Conservation (phyloP, 371 early-diverging fungal genomes). For the Lichtheimia corymbifera region DNA sequence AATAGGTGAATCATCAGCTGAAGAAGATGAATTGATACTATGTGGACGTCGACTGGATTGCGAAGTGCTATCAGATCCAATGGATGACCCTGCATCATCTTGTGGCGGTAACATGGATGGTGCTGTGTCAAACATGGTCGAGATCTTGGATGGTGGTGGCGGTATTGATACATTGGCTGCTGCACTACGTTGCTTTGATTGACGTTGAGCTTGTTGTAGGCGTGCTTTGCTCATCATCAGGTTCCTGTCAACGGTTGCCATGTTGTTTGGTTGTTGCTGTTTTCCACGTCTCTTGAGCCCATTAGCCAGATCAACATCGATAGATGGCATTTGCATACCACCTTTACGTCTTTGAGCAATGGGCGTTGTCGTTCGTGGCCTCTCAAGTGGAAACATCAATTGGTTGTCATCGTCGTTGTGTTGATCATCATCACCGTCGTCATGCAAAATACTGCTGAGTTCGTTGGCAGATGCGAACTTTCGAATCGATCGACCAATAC, state of each 20-base stretch:
- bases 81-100: background rate
- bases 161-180: background rate
- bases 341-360: conserved; percentile 16
- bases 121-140: background rate
- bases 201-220: conserved; percentile 11
- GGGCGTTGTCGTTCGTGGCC: conserved; percentile 22
- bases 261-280: conserved; percentile 1
- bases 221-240: conserved; percentile 16
- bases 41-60: conserved; percentile 13
- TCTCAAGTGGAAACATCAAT: conserved; percentile 4
- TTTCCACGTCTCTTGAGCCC: conserved; percentile 8
- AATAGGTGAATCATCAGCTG: conserved; percentile 6
- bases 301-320: conserved; percentile 29
- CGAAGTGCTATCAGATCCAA: conserved; percentile 9
- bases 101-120: background rate
- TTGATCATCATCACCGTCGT: background rate
- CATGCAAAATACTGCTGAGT: conserved; percentile 9
- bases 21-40: conserved; percentile 12
- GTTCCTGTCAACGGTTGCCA: conserved; percentile 9
- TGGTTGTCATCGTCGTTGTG: background rate
- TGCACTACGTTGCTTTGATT: conserved; percentile 5
- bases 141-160: too few relatives aligned
- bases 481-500: conserved; percentile 13
- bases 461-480: conserved; percentile 25
- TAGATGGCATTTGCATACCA: conserved; percentile 14